Percentiles rank a stretch among this genome's conserved stretches.
Evolutionary conservation across 345 rosid genomes (phyloP).

Genomic region (Fremontodendron californicum): DNA sequence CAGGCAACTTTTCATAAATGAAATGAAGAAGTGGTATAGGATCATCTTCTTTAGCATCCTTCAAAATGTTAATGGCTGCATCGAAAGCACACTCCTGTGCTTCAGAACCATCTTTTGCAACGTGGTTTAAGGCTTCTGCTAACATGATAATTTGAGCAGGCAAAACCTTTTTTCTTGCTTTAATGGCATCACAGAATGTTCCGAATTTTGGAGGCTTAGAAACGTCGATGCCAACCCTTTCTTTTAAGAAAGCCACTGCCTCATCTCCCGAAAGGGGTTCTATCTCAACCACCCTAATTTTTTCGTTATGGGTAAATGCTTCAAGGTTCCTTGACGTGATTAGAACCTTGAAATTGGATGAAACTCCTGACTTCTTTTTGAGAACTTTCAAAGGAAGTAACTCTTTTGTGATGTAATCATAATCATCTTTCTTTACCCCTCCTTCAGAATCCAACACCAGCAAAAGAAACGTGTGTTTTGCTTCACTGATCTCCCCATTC

Average conservation of each 20-base stretch:
- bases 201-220: background rate
- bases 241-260: constrained; percentile 10
- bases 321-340: constrained; percentile 14
- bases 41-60: background rate
- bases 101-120: background rate
- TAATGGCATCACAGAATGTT: background rate
- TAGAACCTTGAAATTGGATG: constrained; percentile 2
- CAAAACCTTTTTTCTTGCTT: constrained; percentile 1
- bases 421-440: background rate
- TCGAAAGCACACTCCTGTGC: background rate
- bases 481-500: fast-evolving
- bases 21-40: constrained; percentile 18
- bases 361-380: background rate
- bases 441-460: constrained; percentile 45
- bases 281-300: background rate
- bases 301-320: background rate
- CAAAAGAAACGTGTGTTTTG: constrained; percentile 18
- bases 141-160: constrained; percentile 38
- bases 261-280: background rate
- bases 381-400: background rate
- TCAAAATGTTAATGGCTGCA: constrained; percentile 9
- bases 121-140: constrained; percentile 27
- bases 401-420: background rate
- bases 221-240: background rate
- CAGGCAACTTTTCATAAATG: constrained; percentile 21